Evolutionary conservation across 805 yeast species (phyloP), one percentile per base, ranked within the genome.

Genomic region (Ogataea thermomethanolica): DNA sequence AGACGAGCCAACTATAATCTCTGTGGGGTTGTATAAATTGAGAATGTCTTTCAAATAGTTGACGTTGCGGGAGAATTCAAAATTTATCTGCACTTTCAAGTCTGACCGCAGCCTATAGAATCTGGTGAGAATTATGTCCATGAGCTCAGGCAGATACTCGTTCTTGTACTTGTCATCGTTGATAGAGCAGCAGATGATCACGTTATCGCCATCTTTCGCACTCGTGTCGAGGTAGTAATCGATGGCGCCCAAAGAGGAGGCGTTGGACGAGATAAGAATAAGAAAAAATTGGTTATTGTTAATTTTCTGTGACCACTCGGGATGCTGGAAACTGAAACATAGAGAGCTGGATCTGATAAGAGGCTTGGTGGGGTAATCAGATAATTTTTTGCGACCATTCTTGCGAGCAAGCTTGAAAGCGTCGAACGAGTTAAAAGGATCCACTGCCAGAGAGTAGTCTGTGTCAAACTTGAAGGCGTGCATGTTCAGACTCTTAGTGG

Each of bases 191-290:
- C 58, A 56, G 2, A 85, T 69, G 1, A 85, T 74, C 3, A 85
- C 59, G 29, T 75, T 71, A 58, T 85, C 95, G 10, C 88, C 85
- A 51, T 78, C 63, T 40, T 71, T 73, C 6, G 78, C 63, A 7
- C 79, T 59, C 31, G 69, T 65, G 29, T 66, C 65, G 12, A 82
- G 53, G 8, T 76, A 66, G 73, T 81, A 85, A 56, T 84, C 91
- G 12, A 85, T 60, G 1, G 86, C 78, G 22, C 79, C 82, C 84
- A 90, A 79, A 0, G 93, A 81, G 59, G 81, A 84, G 33, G 66
- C 68, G 41, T 86, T 66, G 5, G 84, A 87, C 40, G 80, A 70
- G 29, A 85, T 68, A 50, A 81, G 76, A 10, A 79, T 74, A 44
- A 84, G 41, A 42, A 56, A 54, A 29, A 45, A 55, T 35, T 51